Conservation (phyloP, 352 stramenopile species). For the Pseudoperonospora humuli region DNA sequence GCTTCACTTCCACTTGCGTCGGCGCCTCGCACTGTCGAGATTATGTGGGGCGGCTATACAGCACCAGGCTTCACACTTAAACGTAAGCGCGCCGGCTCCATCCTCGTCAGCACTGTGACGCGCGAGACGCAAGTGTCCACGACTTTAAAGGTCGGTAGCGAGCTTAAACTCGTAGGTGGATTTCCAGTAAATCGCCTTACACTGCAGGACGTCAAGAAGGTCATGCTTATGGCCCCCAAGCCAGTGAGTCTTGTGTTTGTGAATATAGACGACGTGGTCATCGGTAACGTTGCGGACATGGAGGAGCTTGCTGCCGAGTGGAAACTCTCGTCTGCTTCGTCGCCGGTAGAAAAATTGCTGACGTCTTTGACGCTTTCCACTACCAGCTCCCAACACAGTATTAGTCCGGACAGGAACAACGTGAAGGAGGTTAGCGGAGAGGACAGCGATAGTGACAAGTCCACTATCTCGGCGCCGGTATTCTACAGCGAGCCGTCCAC, state of each 20-base stretch:
- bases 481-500: conserved; percentile 29
- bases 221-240: conserved; percentile 66
- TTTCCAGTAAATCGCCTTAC: conserved; percentile 68
- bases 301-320: conserved; percentile 23
- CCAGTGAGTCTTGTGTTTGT: conserved; percentile 75
- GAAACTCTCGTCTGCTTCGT: conserved; percentile 16
- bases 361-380: conserved; percentile 19
- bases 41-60: conserved; percentile 52
- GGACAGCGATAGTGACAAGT: conserved; percentile 15
- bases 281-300: conserved; percentile 13
- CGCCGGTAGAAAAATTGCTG: conserved; percentile 7
- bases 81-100: conserved; percentile 57
- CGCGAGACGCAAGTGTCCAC: conserved; percentile 13
- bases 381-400: conserved; percentile 11
- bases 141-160: conserved; percentile 52
- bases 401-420: conserved; percentile 19
- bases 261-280: conserved; percentile 42
- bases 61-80: conserved; percentile 70
- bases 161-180: conserved; percentile 65
- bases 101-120: conserved; percentile 60
- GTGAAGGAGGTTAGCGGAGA: conserved; percentile 19
- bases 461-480: conserved; percentile 13
- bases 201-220: conserved; percentile 65
- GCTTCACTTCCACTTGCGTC: conserved; percentile 12
- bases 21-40: conserved; percentile 48